Evolutionary conservation across 2,329 filamentous ascomycete genomes (phyloP).

Genomic region (Parastagonospora nodorum): DNA sequence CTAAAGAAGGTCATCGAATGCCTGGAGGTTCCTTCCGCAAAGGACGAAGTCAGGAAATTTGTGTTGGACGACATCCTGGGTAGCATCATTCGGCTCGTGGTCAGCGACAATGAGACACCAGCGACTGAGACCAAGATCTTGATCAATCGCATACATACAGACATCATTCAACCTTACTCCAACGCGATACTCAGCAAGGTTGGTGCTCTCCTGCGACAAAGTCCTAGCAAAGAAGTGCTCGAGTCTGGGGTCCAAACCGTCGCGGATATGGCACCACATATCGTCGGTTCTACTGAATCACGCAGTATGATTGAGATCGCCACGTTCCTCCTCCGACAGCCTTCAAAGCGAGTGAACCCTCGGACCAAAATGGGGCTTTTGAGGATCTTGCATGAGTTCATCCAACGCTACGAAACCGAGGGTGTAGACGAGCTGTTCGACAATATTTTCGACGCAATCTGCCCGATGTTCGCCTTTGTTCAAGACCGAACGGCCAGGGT

Average conservation of each 20-base stretch:
- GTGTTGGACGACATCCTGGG: slow-evolving; percentile 76
- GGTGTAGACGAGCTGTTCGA: slow-evolving; percentile 63
- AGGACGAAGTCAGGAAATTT: slow-evolving; percentile 85
- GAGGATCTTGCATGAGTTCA: slow-evolving; percentile 78
- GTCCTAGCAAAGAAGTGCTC: slow-evolving; percentile 73
- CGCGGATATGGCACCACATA: slow-evolving; percentile 65
- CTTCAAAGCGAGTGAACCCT: slow-evolving; percentile 80
- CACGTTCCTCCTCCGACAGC: slow-evolving; percentile 80
- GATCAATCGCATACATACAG: slow-evolving; percentile 44
- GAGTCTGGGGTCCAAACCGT: slow-evolving; percentile 80
- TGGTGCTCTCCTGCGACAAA: slow-evolving; percentile 59
- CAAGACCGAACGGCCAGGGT: slow-evolving; percentile 78
- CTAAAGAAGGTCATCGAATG: slow-evolving; percentile 74
- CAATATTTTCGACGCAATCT: slow-evolving; percentile 73
- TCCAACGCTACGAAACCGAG: slow-evolving; percentile 66
- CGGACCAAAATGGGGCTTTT: slow-evolving; percentile 82
- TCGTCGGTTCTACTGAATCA: slow-evolving; percentile 60
- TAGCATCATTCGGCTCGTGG: slow-evolving; percentile 28
- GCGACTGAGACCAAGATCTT: slow-evolving; percentile 60
- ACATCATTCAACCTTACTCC: slow-evolving; percentile 68
- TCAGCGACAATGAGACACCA: slow-evolving; percentile 6
- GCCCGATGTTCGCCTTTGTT: slow-evolving; percentile 88
- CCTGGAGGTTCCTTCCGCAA: slow-evolving; percentile 72
- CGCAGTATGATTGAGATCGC: slow-evolving; percentile 80
- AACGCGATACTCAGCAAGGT: slow-evolving; percentile 65